A percentile compares a stretch with the other conserved stretches of the same genome.
Evolutionary conservation across 176 grass and related monocot species (phyloP).

Genomic region (Musa acuminata): DNA sequence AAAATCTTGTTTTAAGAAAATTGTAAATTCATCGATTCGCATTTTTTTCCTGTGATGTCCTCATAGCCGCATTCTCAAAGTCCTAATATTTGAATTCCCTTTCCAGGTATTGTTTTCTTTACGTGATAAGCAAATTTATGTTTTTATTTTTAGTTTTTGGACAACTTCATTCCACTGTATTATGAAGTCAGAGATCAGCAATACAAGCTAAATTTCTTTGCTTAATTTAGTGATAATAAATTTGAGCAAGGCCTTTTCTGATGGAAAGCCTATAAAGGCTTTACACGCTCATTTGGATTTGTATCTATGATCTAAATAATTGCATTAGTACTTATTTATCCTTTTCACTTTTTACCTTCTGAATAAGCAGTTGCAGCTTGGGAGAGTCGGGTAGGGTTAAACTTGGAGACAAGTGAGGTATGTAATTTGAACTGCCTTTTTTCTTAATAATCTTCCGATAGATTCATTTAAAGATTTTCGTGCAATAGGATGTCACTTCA

Average conservation of each 20-base stretch:
- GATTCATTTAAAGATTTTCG: slow-evolving; percentile 31
- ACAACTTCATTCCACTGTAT: no score
- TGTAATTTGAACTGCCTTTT: slow-evolving; percentile 17
- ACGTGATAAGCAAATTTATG: no score
- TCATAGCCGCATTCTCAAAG: neutral
- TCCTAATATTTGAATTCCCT: neutral
- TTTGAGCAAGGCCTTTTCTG: no score
- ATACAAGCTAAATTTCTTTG: no score
- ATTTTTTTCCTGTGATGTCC: neutral
- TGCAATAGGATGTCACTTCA: slow-evolving; percentile 41
- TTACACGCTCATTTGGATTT: neutral
- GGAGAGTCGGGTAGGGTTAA: slow-evolving; percentile 58
- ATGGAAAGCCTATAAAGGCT: no score
- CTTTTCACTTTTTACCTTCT: slow-evolving; percentile 10
- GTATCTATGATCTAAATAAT: neutral
- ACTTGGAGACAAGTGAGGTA: slow-evolving; percentile 67
- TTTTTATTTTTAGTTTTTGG: no score
- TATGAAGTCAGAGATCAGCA: no score
- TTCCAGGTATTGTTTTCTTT: neutral
- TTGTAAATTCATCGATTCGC: neutral
- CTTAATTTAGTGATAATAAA: no score
- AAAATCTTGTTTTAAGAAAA: neutral
- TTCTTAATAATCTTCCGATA: neutral
- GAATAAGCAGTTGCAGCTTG: slow-evolving; percentile 62
- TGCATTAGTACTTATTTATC: neutral